Percentiles rank a stretch among this genome's conserved stretches.
phyloP scores from a whole-genome alignment of 2,329 filamentous ascomycete genomes.

The Ophiostoma angusticollis region DNA sequence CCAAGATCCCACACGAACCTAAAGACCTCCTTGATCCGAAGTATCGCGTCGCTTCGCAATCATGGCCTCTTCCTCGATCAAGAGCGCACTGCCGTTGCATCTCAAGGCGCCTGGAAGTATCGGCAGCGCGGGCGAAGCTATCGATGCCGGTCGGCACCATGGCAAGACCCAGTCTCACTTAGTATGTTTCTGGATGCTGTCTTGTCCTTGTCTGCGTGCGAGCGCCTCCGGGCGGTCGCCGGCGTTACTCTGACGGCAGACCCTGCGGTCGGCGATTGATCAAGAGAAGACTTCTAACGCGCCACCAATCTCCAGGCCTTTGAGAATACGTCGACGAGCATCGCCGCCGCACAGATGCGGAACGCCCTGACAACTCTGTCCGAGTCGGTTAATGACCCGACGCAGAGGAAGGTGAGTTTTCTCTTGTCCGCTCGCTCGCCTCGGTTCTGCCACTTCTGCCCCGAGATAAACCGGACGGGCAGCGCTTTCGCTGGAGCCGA shows the following conservation, averaged over 20 bases:
- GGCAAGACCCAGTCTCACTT: slow-evolving; percentile 79
- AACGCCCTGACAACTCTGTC: slow-evolving; percentile 88
- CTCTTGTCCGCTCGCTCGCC: background rate
- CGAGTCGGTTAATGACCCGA: slow-evolving; percentile 75
- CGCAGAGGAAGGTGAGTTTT: slow-evolving; percentile 61
- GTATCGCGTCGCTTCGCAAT: too few relatives aligned
- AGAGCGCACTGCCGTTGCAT: slow-evolving; percentile 70
- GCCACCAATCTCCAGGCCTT: slow-evolving; percentile 57
- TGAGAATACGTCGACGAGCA: slow-evolving; percentile 97
- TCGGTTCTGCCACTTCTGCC: background rate
- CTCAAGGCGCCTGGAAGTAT: slow-evolving; percentile 48
- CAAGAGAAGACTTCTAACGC: too few relatives aligned
- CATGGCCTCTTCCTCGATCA: slow-evolving; percentile 57
- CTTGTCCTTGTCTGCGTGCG: background rate
- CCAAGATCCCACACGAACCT: too few relatives aligned
- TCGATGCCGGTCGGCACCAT: slow-evolving; percentile 52
- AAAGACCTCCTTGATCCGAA: too few relatives aligned
- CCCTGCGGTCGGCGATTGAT: too few relatives aligned
- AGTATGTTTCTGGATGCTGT: slow-evolving; percentile 40
- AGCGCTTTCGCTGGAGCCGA: too few relatives aligned
- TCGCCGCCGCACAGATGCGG: slow-evolving; percentile 97
- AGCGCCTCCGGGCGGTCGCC: too few relatives aligned
- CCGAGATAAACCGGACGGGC: too few relatives aligned
- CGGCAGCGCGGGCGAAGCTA: slow-evolving; percentile 32
- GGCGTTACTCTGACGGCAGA: too few relatives aligned